A percentile compares a stretch with the other conserved stretches of the same genome.
These are phyloP conservation scores for Moricandia moricandioides DNA, from an alignment of 345 rosid genomes.

Conservation along the genomic window DNA sequence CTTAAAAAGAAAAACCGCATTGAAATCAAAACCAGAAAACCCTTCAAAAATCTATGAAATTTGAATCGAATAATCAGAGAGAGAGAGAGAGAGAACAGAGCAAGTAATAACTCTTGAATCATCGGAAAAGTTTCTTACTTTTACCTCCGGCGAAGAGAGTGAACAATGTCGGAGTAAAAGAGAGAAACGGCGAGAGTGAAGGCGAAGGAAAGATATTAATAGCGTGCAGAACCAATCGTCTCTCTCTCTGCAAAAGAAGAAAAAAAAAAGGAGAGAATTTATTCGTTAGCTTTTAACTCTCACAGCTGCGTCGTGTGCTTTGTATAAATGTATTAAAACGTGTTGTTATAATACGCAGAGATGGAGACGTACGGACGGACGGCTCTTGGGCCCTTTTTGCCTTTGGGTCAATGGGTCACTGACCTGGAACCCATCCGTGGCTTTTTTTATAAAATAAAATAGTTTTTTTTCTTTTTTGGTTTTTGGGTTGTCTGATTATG, in stretches of 20 bases:
- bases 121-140: not conserved
- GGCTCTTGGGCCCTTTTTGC: too few species aligned
- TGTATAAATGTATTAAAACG: too few species aligned
- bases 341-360: too few species aligned
- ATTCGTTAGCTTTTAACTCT: slow-evolving; percentile 16
- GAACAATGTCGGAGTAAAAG: slow-evolving; percentile 18
- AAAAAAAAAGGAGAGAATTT: slow-evolving; percentile 9
- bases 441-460: too few species aligned
- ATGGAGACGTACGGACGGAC: too few species aligned
- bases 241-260: not conserved
- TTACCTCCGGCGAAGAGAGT: slow-evolving; percentile 1
- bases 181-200: not conserved
- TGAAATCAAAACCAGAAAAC: slow-evolving; percentile 4
- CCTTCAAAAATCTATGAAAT: not conserved
- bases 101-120: not conserved
- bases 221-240: slow-evolving; percentile 3
- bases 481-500: too few species aligned
- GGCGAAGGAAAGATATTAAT: slow-evolving; percentile 5
- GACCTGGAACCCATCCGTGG: too few species aligned
- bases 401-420: too few species aligned
- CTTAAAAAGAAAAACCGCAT: not conserved
- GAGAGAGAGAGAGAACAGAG: not conserved
- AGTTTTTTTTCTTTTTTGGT: too few species aligned
- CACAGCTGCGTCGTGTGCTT: not conserved
- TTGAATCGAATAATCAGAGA: not conserved